Base-by-base conservation (phyloP, 192 early-diverging fungal genomes). In the Radiomyces spectabilis region DNA sequence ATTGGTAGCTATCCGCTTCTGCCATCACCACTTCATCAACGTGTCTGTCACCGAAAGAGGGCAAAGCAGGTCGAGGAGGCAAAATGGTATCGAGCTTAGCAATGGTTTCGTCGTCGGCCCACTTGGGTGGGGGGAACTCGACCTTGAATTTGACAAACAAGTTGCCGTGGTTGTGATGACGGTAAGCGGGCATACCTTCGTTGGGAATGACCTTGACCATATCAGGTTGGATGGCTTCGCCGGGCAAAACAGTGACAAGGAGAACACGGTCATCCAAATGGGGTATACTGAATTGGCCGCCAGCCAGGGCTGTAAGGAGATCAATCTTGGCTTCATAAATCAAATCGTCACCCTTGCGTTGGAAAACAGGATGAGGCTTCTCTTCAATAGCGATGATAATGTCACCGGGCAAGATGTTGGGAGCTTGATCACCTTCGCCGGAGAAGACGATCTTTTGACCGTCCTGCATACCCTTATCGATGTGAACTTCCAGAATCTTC, bases 401-500 rank as follows among this genome's bases (percentile, higher is more conserved):
- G 67, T 99, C 94, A 42, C 94, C 94, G 19, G 96, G 93, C 40
- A 93, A 71, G 39, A 89, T 79, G 53, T 85, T 88, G 15, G 96
- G 96, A 10, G 80, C 75, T 74, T 99, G 93, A 77, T 99, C 94
- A 29, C 88, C 92, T 75, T 96, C 94, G 56, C 93, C 96, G 52
- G 61, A 63, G 70, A 99, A 96, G 42, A 82, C 84, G 57, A 99
- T 86, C 75, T 91, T 92, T 65, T 95, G 91, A 34, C 91, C 91
- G 59, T 93, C 84, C 68, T 76, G 79, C 94, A 97, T 97, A 59
- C 96, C 96, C 67, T 92, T 91, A 59, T 95, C 96, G 37, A 99
- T 87, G 55, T 76, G 81, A 26, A 97, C 94, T 78, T 99, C 93
- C 30, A 99, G 86, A 61, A 93, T 87, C 84, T 97, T 96, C 65